These are phyloP conservation scores for Triangularia setosa DNA, from an alignment of 2,329 filamentous ascomycete genomes.

Conservation along the genomic window DNA sequence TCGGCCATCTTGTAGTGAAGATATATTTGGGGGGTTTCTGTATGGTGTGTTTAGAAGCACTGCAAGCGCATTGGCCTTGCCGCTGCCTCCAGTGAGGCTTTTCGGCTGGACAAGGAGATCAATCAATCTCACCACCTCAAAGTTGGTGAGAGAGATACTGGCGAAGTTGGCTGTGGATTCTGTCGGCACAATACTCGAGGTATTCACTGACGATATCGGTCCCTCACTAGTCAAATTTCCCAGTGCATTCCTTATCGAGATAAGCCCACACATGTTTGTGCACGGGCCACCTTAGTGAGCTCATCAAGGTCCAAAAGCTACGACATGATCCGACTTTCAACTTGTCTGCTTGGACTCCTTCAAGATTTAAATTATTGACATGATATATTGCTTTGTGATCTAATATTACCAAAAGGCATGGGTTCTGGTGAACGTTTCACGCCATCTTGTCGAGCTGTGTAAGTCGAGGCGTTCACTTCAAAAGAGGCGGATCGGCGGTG, in stretches of 20 bases:
- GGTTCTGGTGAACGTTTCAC: too few relatives aligned
- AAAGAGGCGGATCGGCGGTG: not conserved
- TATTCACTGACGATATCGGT: not conserved
- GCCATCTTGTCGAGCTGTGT: not conserved
- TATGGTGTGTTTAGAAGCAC: slow-evolving; percentile 9
- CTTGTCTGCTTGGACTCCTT: too few relatives aligned
- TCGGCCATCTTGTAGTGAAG: slow-evolving; percentile 23
- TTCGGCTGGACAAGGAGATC: slow-evolving; percentile 11
- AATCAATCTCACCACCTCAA: slow-evolving; percentile 7
- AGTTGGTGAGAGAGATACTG: not conserved
- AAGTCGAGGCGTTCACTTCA: not conserved
- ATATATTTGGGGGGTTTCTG: slow-evolving; percentile 2
- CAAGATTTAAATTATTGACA: too few relatives aligned
- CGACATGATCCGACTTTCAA: too few relatives aligned
- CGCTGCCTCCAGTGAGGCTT: slow-evolving; percentile 5
- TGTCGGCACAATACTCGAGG: not conserved
- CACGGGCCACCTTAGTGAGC: slow-evolving; percentile 1
- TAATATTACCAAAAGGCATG: too few relatives aligned
- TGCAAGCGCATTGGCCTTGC: slow-evolving; percentile 20
- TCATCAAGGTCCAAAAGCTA: slow-evolving; percentile 2
- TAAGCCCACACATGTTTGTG: not conserved
- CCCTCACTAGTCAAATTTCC: slow-evolving; percentile 4
- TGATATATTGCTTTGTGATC: too few relatives aligned
- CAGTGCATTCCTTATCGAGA: slow-evolving; percentile 1
- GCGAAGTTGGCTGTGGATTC: not conserved